Percentiles rank a stretch among this genome's conserved stretches.
Conservation (phyloP, 2,329 filamentous ascomycete species). For the Periconia macrospinosa region DNA sequence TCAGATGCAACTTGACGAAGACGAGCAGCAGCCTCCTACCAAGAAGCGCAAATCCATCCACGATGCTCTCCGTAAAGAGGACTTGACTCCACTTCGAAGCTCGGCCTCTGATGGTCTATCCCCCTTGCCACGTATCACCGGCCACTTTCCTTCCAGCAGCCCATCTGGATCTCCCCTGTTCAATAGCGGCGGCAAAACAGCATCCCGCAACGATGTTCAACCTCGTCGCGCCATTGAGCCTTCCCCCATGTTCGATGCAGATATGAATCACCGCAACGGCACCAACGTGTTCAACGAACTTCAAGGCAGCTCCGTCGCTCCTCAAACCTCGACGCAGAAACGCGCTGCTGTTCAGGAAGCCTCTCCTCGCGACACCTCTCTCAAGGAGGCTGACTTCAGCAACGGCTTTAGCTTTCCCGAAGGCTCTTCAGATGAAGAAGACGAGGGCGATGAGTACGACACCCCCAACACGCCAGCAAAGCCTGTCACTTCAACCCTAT, state of each 20-base stretch:
- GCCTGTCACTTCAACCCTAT: constrained; percentile 21
- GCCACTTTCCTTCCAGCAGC: not conserved
- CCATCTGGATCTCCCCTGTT: constrained; percentile 8
- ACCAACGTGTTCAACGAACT: constrained; percentile 34
- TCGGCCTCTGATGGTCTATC: constrained; percentile 2
- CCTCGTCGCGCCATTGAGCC: constrained; percentile 32
- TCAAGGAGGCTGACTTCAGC: not conserved
- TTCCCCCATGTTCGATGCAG: constrained; percentile 34
- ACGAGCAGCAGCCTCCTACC: constrained; percentile 6
- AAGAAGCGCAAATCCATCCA: constrained; percentile 28
- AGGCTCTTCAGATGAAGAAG: constrained; percentile 19
- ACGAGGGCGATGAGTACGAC: constrained; percentile 11
- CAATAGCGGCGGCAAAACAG: constrained; percentile 25
- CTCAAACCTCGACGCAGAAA: constrained; percentile 6
- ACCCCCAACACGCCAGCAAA: too few relatives aligned
- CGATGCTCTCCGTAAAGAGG: constrained; percentile 4
- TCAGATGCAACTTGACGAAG: constrained; percentile 21
- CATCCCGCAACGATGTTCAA: constrained; percentile 27
- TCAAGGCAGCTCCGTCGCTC: constrained; percentile 16
- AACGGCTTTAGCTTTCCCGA: constrained; percentile 30
- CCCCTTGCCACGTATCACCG: too few relatives aligned
- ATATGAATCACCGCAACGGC: constrained; percentile 17
- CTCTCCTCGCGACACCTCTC: not conserved
- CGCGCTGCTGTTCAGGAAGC: not conserved
- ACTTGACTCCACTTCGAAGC: constrained; percentile 26